Evolutionary conservation across 345 rosid genomes (phyloP), one percentile per base, ranked within the genome.

Genomic region (Viola odorata): DNA sequence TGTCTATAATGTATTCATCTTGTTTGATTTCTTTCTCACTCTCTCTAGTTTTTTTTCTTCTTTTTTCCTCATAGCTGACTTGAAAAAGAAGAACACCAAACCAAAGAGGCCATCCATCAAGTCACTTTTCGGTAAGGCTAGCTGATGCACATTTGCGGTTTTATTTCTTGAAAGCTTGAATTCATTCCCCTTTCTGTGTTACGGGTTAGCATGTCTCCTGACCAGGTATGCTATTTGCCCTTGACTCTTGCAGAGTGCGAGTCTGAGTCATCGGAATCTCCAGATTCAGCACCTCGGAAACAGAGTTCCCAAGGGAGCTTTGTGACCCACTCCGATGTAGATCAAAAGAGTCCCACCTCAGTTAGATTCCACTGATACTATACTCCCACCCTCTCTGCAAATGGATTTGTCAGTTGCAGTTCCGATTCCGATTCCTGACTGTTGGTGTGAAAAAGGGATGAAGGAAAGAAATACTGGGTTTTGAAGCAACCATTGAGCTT

Each of bases 81-180:
- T 90, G 81, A 85, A 87, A 75, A 87, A 87, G 80, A 94, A 86
- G 69, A 79, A 53, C 73, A 65, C 78, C 50, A 90, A 77, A 71
- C 67, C 87, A 49, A 85, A 69, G 66, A 79, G 83, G 72, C 97
- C 95, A 49, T 78, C 92, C 9, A 58, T 90, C 67, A 90, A 81
- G 82, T 75, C 95, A 55, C 85, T 90, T 37, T 90, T 90, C 58
- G 97, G 97, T 90, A 82, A 78, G 81, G 81, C 49, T 37, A 8
- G 6, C 13, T 4, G 11, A 6, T 47, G 11, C 13, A 47, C 52
- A 52, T 4, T 40, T 40, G 50, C 40, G 52, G 2, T 36, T 36
- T 54, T 13, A 47, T 49, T 50, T 64, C 12, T 47, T 39, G 8
- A 12, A 14, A 45, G n/a, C 47, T 3, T 62, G 6, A 16, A 8